Conservation (phyloP, 2,329 filamentous ascomycete species). For the Alternaria panax region DNA sequence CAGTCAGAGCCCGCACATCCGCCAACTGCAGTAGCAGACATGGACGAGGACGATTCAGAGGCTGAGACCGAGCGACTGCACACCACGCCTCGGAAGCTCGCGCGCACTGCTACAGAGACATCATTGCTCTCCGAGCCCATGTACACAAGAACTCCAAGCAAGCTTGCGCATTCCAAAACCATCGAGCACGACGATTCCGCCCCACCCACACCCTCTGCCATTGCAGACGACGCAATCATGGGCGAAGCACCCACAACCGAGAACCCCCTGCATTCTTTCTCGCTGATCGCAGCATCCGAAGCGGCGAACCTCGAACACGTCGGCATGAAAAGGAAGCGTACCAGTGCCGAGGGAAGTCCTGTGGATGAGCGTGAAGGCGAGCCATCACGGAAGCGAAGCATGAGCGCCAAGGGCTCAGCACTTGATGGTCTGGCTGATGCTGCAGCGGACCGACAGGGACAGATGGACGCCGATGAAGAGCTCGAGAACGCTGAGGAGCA, state of each 20-base stretch:
- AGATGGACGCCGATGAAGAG: constrained; percentile 56
- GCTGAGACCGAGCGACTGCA: constrained; percentile 94
- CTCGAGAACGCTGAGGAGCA: constrained; percentile 58
- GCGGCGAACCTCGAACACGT: constrained; percentile 40
- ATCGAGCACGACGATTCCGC: constrained; percentile 41
- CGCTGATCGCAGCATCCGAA: constrained; percentile 42
- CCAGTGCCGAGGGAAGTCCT: constrained; percentile 50
- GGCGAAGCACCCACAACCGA: constrained; percentile 28
- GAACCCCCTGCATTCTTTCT: constrained; percentile 42
- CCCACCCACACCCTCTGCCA: constrained; percentile 38
- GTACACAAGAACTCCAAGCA: constrained; percentile 49
- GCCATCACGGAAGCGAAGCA: constrained; percentile 49
- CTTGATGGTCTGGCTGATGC: constrained; percentile 44
- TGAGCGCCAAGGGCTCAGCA: constrained; percentile 29
- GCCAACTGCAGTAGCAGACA: constrained; percentile 29
- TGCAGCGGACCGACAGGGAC: constrained; percentile 36
- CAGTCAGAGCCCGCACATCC: constrained; percentile 46
- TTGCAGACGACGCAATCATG: constrained; percentile 23
- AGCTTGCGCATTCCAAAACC: constrained; percentile 45
- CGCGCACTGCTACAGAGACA: constrained; percentile 43
- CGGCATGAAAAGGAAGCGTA: constrained; percentile 56
- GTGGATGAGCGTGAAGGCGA: constrained; percentile 46
- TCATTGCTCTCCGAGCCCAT: constrained; percentile 43
- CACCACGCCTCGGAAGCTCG: constrained; percentile 77
- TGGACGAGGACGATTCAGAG: constrained; percentile 74